Base-by-base conservation (phyloP, 2,329 filamentous ascomycete genomes). In the Colletotrichum graminicola region DNA sequence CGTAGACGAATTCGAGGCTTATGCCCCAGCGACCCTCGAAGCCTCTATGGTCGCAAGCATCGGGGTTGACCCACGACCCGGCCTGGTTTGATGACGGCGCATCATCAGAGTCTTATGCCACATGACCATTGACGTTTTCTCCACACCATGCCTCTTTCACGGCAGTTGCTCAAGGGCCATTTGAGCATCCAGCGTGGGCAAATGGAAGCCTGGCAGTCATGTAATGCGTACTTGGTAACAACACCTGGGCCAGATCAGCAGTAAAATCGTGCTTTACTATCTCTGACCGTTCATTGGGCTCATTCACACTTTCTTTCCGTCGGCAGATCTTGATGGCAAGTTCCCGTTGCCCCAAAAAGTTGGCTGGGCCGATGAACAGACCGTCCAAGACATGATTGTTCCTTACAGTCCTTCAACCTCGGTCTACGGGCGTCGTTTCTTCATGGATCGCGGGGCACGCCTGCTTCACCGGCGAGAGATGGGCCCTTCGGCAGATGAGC, bases 311-410 rank as follows among this genome's bases (percentile, higher is more conserved):
- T 36, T 8, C 34, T 26, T 41, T n/a, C n/a, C 55, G 12, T 12
- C 55, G 39, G n/a, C 12, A 57, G n/a, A 57, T 57, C n/a, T 57
- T 21, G 34, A 23, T n/a, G 16, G 36, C 55, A 11, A 57, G 36
- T 26, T 26, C 36, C 16, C n/a, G 23, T 41, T 4, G 6, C 34
- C 32, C 36, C 21, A 29, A 41, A 57, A 26, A 21, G 55, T 57
- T 41, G 55, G 55, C 34, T 29, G n/a, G 36, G n/a, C 34, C 54
- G 41, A 57, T 26, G 36, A 18, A 14, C 14, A n/a, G 10, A 41
- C 55, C 55, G 7, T 21, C n/a, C 6, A 41, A 41, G 34, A 41
- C n/a, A 41, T 21, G 14, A 41, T 41, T 36, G 21, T 39, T n/a
- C 5, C 34, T 16, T 18, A 11, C 36, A 41, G 55, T 26, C 12